Evolutionary conservation across 108 stramenopile genomes (phyloP).

Genomic region (Cyclostephanos tholiformis): DNA sequence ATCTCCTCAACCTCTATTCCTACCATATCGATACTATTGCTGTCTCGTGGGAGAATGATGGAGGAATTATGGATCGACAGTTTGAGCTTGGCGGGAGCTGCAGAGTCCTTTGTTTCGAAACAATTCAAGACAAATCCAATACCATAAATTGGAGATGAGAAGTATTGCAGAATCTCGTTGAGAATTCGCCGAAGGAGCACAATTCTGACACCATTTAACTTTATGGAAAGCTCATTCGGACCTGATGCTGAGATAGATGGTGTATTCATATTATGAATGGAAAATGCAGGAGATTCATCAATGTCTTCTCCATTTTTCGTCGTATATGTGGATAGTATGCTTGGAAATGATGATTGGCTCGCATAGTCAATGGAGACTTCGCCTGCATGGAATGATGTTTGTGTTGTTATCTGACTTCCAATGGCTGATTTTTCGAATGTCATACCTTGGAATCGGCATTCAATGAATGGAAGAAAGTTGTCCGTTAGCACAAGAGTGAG

Average conservation of each 20-base stretch:
- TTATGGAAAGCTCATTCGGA: conserved; percentile 32
- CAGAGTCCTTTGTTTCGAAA: conserved; percentile 30
- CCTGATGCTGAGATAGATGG: conserved; percentile 13
- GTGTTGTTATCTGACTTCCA: background rate
- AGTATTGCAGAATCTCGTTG: conserved; percentile 71
- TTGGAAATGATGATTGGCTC: conserved; percentile 48
- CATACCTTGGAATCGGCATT: conserved; percentile 12
- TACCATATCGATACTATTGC: conserved; percentile 61
- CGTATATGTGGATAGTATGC: conserved; percentile 43
- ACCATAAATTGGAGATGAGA: conserved; percentile 64
- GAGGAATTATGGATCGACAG: conserved; percentile 55
- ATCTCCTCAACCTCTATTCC: conserved; percentile 60
- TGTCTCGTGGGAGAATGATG: conserved; percentile 64
- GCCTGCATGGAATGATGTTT: conserved; percentile 19
- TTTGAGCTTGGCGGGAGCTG: conserved; percentile 35
- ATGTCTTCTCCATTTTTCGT: conserved; percentile 21
- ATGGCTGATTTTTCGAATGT: conserved; percentile 12
- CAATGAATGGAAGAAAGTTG: conserved; percentile 38
- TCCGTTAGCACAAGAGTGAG: conserved; percentile 26
- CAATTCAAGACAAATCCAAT: conserved; percentile 47
- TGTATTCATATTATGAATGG: conserved; percentile 20
- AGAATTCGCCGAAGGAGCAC: conserved; percentile 61
- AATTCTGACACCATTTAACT: conserved; percentile 54
- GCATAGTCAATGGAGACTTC: conserved; percentile 31
- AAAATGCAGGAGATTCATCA: conserved; percentile 25